Conservation (phyloP, 139 green algal genomes). For the Picochlorum costavermella region DNA sequence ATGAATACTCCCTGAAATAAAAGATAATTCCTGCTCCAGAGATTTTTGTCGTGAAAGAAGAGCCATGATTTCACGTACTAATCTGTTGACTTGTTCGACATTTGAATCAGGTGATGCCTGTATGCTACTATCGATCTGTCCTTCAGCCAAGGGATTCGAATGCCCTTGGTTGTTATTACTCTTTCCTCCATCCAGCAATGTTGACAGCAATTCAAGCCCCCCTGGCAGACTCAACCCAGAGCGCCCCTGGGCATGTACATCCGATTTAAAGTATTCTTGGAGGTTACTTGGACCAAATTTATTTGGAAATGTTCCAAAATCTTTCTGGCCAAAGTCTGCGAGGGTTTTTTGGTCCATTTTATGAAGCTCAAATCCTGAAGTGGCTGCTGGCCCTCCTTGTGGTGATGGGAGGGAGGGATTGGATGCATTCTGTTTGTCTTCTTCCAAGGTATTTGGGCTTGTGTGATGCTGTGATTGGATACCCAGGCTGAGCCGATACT, state of each 20-base stretch:
- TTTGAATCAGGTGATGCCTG: too few species aligned
- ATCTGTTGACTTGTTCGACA: too few species aligned
- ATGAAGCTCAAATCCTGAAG: neutral
- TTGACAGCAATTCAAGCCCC: neutral
- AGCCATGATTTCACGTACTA: too few species aligned
- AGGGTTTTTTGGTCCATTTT: slow-evolving; percentile 1
- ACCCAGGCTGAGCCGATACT: slow-evolving; percentile 52
- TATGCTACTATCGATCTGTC: too few species aligned
- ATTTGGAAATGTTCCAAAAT: neutral
- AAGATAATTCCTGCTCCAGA: too few species aligned
- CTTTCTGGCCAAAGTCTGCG: neutral
- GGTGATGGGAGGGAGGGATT: neutral
- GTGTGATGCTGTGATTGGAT: neutral
- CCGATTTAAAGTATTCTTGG: neutral
- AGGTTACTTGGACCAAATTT: neutral
- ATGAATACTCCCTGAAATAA: too few species aligned
- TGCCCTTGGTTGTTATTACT: too few species aligned
- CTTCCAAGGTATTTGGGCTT: too few species aligned
- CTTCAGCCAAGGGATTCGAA: too few species aligned
- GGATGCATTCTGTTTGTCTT: too few species aligned
- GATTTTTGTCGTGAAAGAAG: too few species aligned
- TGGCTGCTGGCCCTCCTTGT: neutral
- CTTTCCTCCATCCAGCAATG: too few species aligned
- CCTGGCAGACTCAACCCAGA: neutral
- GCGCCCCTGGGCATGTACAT: neutral